phyloP scores from a whole-genome alignment of 2,329 filamentous ascomycete genomes.

The Stagonosporopsis chrysanthemi region DNA sequence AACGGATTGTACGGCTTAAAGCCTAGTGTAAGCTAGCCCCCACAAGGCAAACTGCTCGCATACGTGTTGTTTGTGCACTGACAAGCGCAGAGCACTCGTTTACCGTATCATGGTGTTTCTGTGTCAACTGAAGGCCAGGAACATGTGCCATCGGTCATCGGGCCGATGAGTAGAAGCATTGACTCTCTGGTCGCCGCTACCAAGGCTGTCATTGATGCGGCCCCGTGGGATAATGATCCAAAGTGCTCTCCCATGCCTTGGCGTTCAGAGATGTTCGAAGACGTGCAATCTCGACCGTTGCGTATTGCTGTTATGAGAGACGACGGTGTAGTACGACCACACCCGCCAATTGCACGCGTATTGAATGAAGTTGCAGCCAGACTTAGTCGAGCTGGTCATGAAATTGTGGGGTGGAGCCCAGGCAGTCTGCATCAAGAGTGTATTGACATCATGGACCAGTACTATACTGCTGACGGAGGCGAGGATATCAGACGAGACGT shows the following conservation, averaged over 20 bases:
- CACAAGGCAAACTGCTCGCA: constrained; percentile 2
- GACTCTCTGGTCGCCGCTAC: constrained; percentile 60
- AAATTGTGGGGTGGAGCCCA: constrained; percentile 62
- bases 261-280: constrained; percentile 56
- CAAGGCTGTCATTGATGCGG: constrained; percentile 55
- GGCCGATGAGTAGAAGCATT: constrained; percentile 64
- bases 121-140: constrained; percentile 71
- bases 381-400: constrained; percentile 60
- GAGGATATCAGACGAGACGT: constrained; percentile 68
- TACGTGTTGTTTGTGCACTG: not conserved
- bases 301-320: constrained; percentile 60
- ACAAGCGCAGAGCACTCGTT: constrained; percentile 58
- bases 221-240: constrained; percentile 64
- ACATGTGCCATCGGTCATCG: constrained; percentile 69
- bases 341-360: constrained; percentile 61
- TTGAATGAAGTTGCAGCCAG: constrained; percentile 49
- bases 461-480: constrained; percentile 68
- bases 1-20: constrained; percentile 65
- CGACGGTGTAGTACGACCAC: constrained; percentile 63
- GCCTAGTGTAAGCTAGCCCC: constrained; percentile 49
- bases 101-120: constrained; percentile 66
- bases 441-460: constrained; percentile 66
- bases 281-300: constrained; percentile 54
- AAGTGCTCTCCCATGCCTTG: constrained; percentile 63
- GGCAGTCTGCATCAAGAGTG: constrained; percentile 61